Evolutionary conservation across 169 alveolate genomes (phyloP).

Genomic region (Plasmodium coatneyi): DNA sequence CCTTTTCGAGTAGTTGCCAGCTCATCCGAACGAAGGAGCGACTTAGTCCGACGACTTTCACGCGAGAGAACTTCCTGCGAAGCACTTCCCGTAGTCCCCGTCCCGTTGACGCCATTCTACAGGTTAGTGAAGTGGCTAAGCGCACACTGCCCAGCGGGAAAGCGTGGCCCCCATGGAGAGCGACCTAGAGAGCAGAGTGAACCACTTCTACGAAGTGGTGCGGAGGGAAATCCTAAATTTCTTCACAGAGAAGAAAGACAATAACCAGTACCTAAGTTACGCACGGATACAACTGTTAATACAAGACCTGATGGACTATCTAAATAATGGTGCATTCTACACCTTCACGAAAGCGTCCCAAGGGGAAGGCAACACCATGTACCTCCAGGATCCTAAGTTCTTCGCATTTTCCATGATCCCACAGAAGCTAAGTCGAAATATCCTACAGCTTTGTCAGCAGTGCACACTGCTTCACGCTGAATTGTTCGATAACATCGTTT

Average conservation of each 20-base stretch:
- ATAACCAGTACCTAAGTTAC: conserved; percentile 52
- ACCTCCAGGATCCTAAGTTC: conserved; percentile 11
- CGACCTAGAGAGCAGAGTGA: conserved; percentile 35
- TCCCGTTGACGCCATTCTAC: not conserved
- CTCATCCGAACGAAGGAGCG: not conserved
- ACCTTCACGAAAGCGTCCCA: not conserved
- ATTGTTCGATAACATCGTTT: conserved; percentile 54
- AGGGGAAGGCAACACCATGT: not conserved
- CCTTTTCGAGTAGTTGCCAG: not conserved
- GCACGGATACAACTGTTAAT: conserved; percentile 23
- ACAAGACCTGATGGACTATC: conserved; percentile 4
- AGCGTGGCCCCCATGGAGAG: not conserved
- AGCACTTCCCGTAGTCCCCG: not conserved
- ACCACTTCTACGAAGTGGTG: conserved; percentile 35
- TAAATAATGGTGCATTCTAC: conserved; percentile 23
- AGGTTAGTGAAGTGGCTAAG: not conserved
- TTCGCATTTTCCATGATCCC: conserved; percentile 47
- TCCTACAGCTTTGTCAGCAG: conserved; percentile 12
- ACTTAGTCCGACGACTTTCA: not conserved
- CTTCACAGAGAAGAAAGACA: conserved; percentile 11
- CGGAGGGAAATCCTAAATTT: conserved; percentile 31
- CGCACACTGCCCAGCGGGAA: not conserved
- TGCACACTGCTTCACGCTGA: conserved; percentile 56
- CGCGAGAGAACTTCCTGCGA: too few relatives aligned
- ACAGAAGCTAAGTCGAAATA: conserved; percentile 9